Conservation (phyloP, 2,329 filamentous ascomycete genomes). For the Aureobasidium sp. region DNA sequence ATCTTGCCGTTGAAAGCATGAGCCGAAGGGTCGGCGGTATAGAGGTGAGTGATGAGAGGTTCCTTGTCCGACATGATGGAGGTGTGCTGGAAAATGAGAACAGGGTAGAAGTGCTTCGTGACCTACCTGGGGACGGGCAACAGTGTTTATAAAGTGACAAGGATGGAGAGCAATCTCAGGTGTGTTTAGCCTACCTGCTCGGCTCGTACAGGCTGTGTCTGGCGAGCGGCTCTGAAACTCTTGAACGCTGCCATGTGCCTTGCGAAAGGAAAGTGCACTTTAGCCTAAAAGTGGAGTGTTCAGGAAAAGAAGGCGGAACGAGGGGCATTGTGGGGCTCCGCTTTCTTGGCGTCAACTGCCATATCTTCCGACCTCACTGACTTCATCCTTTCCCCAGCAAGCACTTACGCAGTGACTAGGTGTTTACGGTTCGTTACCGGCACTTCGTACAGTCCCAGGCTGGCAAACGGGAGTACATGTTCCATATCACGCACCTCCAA, state of each 20-base stretch:
- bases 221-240: slow-evolving; percentile 1
- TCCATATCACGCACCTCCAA: no score
- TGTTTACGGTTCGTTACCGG: no score
- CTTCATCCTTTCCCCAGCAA: neutral
- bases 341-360: neutral
- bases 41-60: slow-evolving; percentile 75
- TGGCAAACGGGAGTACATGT: neutral
- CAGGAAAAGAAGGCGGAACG: neutral
- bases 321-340: neutral
- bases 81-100: neutral
- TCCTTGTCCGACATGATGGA: slow-evolving; percentile 19
- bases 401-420: no score
- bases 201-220: slow-evolving; percentile 9
- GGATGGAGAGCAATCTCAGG: slow-evolving; percentile 1
- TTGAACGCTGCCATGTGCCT: neutral
- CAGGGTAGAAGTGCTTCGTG: neutral
- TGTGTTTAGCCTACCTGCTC: slow-evolving; percentile 2
- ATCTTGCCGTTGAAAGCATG: slow-evolving; percentile 81
- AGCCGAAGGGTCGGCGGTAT: slow-evolving; percentile 83
- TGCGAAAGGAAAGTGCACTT: neutral
- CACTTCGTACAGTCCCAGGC: no score
- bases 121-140: neutral
- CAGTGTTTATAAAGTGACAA: slow-evolving; percentile 16
- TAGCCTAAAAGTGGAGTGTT: slow-evolving; percentile 3
- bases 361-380: neutral